Evolutionary conservation across 2,329 filamentous ascomycete species (phyloP), one percentile per base, ranked within the genome.

Genomic region (Harringtonia aguacate): DNA sequence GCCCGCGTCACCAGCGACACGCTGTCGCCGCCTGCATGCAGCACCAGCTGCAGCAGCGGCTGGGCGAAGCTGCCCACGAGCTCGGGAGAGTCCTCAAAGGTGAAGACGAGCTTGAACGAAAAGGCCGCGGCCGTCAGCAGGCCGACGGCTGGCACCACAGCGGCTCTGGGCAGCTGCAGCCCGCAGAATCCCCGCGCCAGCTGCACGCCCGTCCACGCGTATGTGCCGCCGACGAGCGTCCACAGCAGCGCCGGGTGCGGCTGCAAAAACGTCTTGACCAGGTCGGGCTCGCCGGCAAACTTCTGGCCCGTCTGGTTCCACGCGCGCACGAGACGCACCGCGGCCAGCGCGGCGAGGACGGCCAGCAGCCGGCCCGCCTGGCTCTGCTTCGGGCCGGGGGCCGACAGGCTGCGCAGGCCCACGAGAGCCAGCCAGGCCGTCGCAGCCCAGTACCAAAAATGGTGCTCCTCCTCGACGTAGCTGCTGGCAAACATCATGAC

Each of bases 231-330:
- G 20, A 94, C 72, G 10, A 94, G 63, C 2, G 61, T 52, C 92
- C 92, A 98, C 4, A 98, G 74, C 0, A 84, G 56, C 24, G 68
- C 60, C 3, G 79, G 79, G 45, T 86, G 73, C 0, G 72, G 66
- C 15, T 73, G 66, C 43, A 94, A 68, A 56, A 86, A 83, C 6
- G 62, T 68, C 47, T 83, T 86, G 49, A 85, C 84, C 37, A 97
- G 85, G 56, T 97, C 92, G 22, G 87, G 79, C 33, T 82, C 84
- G n/a, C 89, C 89, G 2, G 92, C 84, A 54, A 87, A 89, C 61
- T 98, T 98, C 58, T 97, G 90, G 5, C 92, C 92, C 0, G 92
- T 97, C 61, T 97, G 92, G 57, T 97, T 97, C 90, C 90, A 98
- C 45, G 83, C 75, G 36, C 86, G 70, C 31, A 79, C 66, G 3